These are phyloP conservation scores for Aureobasidium sp. DNA, from an alignment of 2,329 filamentous ascomycete genomes.

Conservation along the genomic window DNA sequence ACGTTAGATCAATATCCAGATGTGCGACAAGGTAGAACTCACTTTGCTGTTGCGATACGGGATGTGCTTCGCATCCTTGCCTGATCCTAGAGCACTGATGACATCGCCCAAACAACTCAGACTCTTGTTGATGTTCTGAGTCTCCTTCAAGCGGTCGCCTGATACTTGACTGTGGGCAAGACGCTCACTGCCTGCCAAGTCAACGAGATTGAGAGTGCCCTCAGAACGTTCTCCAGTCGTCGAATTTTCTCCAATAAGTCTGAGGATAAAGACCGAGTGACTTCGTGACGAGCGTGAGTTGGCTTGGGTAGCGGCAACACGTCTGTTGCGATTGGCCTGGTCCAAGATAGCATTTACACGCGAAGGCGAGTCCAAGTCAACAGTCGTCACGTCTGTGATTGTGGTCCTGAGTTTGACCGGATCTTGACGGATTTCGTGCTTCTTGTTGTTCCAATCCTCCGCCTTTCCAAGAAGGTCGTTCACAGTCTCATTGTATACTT, in stretches of 20 bases:
- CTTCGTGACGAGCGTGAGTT: conserved; percentile 92
- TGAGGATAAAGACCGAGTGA: conserved; percentile 91
- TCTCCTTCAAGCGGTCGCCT: conserved; percentile 83
- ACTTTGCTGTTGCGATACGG: conserved; percentile 95
- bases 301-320: conserved; percentile 92
- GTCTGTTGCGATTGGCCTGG: conserved; percentile 76
- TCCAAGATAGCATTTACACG: conserved; percentile 73
- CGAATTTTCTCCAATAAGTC: conserved; percentile 55
- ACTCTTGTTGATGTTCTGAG: conserved; percentile 95
- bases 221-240: conserved; percentile 78
- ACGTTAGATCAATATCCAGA: neutral
- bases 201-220: conserved; percentile 90
- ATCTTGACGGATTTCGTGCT: conserved; percentile 85
- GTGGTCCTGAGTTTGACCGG: conserved; percentile 70
- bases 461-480: conserved; percentile 76
- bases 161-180: conserved; percentile 80
- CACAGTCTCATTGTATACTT: conserved; percentile 97
- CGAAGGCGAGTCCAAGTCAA: conserved; percentile 67
- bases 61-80: conserved; percentile 64
- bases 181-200: conserved; percentile 87
- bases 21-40: conserved; percentile 19
- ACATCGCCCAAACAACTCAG: conserved; percentile 89
- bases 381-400: conserved; percentile 70
- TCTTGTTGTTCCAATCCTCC: conserved; percentile 67
- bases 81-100: conserved; percentile 82